phyloP scores from a whole-genome alignment of 495 filamentous ascomycete species.

The Physcia stellaris region DNA sequence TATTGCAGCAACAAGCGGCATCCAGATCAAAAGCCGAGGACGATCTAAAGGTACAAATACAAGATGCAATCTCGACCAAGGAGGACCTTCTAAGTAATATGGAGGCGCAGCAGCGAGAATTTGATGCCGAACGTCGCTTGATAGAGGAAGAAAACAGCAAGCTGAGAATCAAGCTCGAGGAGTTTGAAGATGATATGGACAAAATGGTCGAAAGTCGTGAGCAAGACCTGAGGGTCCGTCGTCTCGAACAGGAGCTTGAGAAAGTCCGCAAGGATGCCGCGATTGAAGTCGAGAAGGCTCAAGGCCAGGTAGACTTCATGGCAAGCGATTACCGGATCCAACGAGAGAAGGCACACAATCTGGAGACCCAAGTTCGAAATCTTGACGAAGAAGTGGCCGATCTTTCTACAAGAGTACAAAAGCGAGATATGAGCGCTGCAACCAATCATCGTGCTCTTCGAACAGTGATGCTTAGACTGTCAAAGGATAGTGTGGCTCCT shows the following conservation, averaged over 20 bases:
- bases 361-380: slow-evolving; percentile 39
- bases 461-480: slow-evolving; percentile 47
- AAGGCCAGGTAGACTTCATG: slow-evolving; percentile 39
- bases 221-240: slow-evolving; percentile 57
- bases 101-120: slow-evolving; percentile 79
- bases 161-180: slow-evolving; percentile 63
- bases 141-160: slow-evolving; percentile 66
- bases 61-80: slow-evolving; percentile 69
- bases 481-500: slow-evolving; percentile 40
- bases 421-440: slow-evolving; percentile 35
- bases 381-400: slow-evolving; percentile 36
- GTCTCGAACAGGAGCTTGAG: slow-evolving; percentile 58
- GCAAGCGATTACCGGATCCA: slow-evolving; percentile 41
- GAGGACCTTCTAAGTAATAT: slow-evolving; percentile 89
- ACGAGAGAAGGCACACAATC: slow-evolving; percentile 34
- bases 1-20: slow-evolving; percentile 45
- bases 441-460: slow-evolving; percentile 42
- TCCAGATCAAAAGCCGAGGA: slow-evolving; percentile 43
- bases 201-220: slow-evolving; percentile 69
- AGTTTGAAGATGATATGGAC: slow-evolving; percentile 82
- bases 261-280: slow-evolving; percentile 38
- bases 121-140: slow-evolving; percentile 65
- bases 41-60: slow-evolving; percentile 40
- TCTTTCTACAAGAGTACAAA: slow-evolving; percentile 30
- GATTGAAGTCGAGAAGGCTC: slow-evolving; percentile 41